A percentile compares a stretch with the other conserved stretches of the same genome.
Conservation (phyloP, 2,329 filamentous ascomycete genomes). For the Calonectria pauciramosa region DNA sequence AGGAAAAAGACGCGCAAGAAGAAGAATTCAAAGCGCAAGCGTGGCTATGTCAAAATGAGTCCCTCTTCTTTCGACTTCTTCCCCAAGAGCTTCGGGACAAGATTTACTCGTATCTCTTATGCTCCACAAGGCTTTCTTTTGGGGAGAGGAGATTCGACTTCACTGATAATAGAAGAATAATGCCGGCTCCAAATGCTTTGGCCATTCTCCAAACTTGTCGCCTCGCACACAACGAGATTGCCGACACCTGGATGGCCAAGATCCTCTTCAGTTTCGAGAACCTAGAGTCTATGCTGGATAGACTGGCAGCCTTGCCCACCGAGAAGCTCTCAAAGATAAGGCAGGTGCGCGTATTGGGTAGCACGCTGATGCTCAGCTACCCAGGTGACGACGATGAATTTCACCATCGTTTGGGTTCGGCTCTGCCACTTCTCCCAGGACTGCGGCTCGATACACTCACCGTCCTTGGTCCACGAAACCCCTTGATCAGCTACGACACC, state of each 20-base stretch:
- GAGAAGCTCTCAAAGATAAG: constrained; percentile 18
- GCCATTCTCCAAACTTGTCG: constrained; percentile 28
- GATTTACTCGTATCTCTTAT: neutral
- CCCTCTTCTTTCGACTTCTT: neutral
- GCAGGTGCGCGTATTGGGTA: constrained; percentile 3
- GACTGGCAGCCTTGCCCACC: constrained; percentile 1
- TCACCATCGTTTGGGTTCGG: neutral
- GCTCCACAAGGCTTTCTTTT: neutral
- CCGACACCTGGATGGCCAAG: constrained; percentile 24
- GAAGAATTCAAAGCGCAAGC: neutral
- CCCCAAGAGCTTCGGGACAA: neutral
- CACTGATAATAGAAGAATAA: neutral
- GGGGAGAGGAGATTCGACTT: neutral
- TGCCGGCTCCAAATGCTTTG: neutral
- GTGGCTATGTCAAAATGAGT: too few species aligned
- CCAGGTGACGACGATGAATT: neutral
- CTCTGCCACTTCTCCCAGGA: constrained; percentile 21
- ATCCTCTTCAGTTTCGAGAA: constrained; percentile 27
- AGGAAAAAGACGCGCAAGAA: neutral
- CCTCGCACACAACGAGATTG: constrained; percentile 20
- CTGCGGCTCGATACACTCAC: constrained; percentile 28
- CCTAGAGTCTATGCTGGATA: constrained; percentile 21
- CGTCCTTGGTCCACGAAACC: neutral
- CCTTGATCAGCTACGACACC: neutral
- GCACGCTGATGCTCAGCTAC: neutral